Conservation (phyloP, 805 yeast genomes). For the Myxozyma monticola region DNA sequence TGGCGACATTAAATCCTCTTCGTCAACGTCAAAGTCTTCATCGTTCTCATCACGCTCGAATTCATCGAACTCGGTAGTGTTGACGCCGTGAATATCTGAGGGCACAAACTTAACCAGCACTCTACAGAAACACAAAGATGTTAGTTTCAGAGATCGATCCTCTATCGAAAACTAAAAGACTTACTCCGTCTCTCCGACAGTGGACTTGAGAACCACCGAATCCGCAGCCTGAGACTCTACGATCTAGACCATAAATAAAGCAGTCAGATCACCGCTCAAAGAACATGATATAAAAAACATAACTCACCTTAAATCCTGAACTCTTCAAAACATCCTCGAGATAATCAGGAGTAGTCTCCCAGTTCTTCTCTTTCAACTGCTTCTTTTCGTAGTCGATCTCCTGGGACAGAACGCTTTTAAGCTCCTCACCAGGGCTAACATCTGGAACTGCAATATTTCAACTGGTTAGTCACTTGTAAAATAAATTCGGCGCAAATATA, state of each 20-base stretch:
- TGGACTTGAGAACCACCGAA: too few species aligned
- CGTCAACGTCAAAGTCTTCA: constrained; percentile 13
- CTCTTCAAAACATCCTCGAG: constrained; percentile 1
- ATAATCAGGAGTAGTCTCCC: constrained; percentile 6
- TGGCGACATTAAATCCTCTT: not conserved
- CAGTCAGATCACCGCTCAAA: too few species aligned
- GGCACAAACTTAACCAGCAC: constrained; percentile 16
- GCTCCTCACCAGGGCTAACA: not conserved
- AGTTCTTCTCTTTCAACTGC: constrained; percentile 11
- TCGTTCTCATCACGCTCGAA: constrained; percentile 10
- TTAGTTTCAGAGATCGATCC: too few species aligned
- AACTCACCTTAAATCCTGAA: constrained; percentile 11
- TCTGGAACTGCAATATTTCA: not conserved
- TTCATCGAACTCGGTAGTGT: not conserved
- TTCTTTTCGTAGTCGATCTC: constrained; percentile 18
- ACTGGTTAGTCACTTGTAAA: not conserved
- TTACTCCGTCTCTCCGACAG: too few species aligned
- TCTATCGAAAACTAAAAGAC: too few species aligned
- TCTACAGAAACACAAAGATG: too few species aligned
- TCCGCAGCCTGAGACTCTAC: too few species aligned
- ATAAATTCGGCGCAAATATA: not conserved
- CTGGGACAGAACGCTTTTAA: constrained; percentile 1
- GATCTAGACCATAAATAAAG: too few species aligned
- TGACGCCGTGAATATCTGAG: constrained; percentile 18
- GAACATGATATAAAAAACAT: too few species aligned